Conservation (phyloP, 1,284 basidiomycete species). For the Pseudozyma hubeiensis region DNA sequence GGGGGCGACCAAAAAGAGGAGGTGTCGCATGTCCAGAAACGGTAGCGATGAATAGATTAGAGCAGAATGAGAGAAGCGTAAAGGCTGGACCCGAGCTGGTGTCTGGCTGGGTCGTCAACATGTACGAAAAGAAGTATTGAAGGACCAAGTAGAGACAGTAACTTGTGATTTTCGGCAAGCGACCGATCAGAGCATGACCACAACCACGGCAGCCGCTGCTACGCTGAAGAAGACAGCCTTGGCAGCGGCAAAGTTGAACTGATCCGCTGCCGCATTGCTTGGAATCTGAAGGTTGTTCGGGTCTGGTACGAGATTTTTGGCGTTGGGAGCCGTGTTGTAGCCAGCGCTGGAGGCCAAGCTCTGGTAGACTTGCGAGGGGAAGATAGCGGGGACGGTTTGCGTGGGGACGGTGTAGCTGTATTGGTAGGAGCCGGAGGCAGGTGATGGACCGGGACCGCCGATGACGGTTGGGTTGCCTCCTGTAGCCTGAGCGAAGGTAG, state of each 20-base stretch:
- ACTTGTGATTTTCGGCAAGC: too few relatives aligned
- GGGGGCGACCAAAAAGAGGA: too few relatives aligned
- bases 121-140: neutral
- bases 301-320: slow-evolving; percentile 26
- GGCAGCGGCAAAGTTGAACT: slow-evolving; percentile 18
- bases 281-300: slow-evolving; percentile 40
- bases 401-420: slow-evolving; percentile 51
- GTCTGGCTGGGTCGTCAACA: too few relatives aligned
- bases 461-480: slow-evolving; percentile 47
- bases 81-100: too few relatives aligned
- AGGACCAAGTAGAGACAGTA: slow-evolving; percentile 13
- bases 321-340: slow-evolving; percentile 27
- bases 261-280: slow-evolving; percentile 4
- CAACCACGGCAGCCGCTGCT: slow-evolving; percentile 22
- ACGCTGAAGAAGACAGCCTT: slow-evolving; percentile 36
- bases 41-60: too few relatives aligned
- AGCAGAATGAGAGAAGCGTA: too few relatives aligned
- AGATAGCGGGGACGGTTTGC: slow-evolving; percentile 30
- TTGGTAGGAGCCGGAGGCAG: slow-evolving; percentile 35
- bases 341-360: slow-evolving; percentile 17
- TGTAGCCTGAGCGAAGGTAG: slow-evolving; percentile 42
- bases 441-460: slow-evolving; percentile 51
- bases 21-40: too few relatives aligned
- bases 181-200: slow-evolving; percentile 14
- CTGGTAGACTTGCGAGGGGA: slow-evolving; percentile 27